Conservation (phyloP, 148 eudicot species). For the Salicornia ramosissima region DNA sequence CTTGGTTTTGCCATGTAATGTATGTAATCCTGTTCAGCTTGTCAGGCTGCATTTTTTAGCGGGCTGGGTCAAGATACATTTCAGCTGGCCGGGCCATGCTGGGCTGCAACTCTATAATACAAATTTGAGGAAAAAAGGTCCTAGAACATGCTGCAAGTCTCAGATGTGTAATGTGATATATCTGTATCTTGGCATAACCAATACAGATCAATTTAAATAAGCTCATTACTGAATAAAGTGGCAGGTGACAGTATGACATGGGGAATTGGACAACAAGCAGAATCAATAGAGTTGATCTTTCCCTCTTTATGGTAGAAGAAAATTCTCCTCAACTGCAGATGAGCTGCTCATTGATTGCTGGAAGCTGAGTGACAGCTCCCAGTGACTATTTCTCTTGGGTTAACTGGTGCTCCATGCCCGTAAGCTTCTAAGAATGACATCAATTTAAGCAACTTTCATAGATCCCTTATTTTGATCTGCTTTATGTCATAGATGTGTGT, state of each 20-base stretch:
- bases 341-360: neutral
- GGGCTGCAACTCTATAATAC: neutral
- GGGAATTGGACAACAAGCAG: neutral
- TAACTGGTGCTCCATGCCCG: slow-evolving; percentile 38
- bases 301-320: neutral
- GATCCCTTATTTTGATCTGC: slow-evolving; percentile 8
- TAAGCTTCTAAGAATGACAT: slow-evolving; percentile 20
- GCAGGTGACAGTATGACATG: neutral
- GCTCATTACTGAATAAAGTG: neutral
- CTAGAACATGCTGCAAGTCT: neutral
- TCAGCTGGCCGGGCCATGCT: too few species aligned
- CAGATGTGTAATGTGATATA: neutral
- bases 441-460: neutral
- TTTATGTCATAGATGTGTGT: neutral
- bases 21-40: too few species aligned
- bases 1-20: too few species aligned
- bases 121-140: neutral
- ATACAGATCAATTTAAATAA: neutral
- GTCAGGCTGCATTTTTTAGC: too few species aligned
- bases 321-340: neutral
- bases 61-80: neutral
- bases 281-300: neutral
- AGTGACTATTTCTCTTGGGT: slow-evolving; percentile 13
- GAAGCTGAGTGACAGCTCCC: neutral
- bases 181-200: neutral